Percentiles rank a stretch among this genome's conserved stretches.
These are phyloP conservation scores for Cicer judaicum DNA, from an alignment of 306 rosid species.

Conservation along the genomic window DNA sequence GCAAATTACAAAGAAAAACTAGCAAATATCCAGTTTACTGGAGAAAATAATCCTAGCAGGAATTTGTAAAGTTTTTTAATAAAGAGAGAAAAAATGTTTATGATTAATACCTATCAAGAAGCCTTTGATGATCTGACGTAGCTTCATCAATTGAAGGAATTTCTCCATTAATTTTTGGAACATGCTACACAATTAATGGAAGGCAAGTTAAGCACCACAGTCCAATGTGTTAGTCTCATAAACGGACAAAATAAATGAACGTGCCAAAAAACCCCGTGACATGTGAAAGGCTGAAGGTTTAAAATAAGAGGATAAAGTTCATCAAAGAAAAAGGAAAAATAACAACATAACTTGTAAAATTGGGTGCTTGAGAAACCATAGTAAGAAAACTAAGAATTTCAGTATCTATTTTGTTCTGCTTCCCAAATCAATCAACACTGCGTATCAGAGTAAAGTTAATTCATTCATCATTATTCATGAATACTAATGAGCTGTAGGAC, in stretches of 20 bases:
- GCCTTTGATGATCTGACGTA: conserved; percentile 91
- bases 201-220: conserved; percentile 19
- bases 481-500: conserved; percentile 11
- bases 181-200: conserved; percentile 61
- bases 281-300: conserved; percentile 13
- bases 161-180: conserved; percentile 90
- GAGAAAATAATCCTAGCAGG: conserved; percentile 33
- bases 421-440: background rate
- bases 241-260: conserved; percentile 12
- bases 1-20: background rate
- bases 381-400: background rate
- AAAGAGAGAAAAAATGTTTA: conserved; percentile 24
- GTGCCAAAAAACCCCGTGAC: conserved; percentile 2
- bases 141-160: conserved; percentile 92
- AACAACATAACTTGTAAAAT: conserved; percentile 16
- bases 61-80: conserved; percentile 9
- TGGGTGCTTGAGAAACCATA: conserved; percentile 21
- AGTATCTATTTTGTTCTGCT: background rate
- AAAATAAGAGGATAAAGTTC: conserved; percentile 14
- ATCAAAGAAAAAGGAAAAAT: conserved; percentile 3
- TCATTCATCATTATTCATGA: conserved; percentile 19
- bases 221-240: background rate
- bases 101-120: conserved; percentile 69
- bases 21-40: conserved; percentile 17
- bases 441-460: conserved; percentile 16